A percentile compares a stretch with the other conserved stretches of the same genome.
These are phyloP conservation scores for Rhododendron vialii DNA, from an alignment of 148 eudicot species.

Conservation along the genomic window DNA sequence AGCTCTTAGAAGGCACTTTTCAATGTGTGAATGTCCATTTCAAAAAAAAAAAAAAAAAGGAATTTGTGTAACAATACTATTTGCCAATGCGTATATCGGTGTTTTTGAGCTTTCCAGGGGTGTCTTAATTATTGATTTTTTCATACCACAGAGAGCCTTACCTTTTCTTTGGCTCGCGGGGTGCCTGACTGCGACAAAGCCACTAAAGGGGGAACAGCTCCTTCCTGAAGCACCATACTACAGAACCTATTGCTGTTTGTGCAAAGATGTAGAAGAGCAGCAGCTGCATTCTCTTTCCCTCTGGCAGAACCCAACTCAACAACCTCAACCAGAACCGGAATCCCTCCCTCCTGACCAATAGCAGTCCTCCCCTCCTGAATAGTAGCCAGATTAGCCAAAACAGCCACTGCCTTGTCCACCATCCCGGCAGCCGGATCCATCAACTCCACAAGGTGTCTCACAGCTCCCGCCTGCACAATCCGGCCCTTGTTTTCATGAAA, in stretches of 20 bases:
- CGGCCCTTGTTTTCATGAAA: slow-evolving; percentile 55
- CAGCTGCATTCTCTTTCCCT: slow-evolving; percentile 91
- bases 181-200: slow-evolving; percentile 81
- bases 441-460: slow-evolving; percentile 63
- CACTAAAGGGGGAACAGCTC: slow-evolving; percentile 82
- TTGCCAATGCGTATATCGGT: neutral
- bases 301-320: slow-evolving; percentile 87
- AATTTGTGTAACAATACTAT: neutral
- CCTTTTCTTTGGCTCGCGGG: slow-evolving; percentile 84
- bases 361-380: slow-evolving; percentile 63
- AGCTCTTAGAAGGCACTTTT: neutral
- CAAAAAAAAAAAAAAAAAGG: too few species aligned
- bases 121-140: neutral
- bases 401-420: slow-evolving; percentile 86
- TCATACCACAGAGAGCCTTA: slow-evolving; percentile 10
- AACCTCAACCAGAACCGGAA: slow-evolving; percentile 74
- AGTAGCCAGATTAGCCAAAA: slow-evolving; percentile 78
- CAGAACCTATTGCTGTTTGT: slow-evolving; percentile 61
- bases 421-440: slow-evolving; percentile 86
- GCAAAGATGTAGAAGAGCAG: slow-evolving; percentile 80
- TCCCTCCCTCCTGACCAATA: slow-evolving; percentile 73
- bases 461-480: slow-evolving; percentile 77
- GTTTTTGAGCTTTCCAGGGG: neutral
- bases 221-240: slow-evolving; percentile 70
- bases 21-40: too few species aligned